Evolutionary conservation across 768 basidiomycete genomes (phyloP).

Genomic region (Leccinum subgranulosum): DNA sequence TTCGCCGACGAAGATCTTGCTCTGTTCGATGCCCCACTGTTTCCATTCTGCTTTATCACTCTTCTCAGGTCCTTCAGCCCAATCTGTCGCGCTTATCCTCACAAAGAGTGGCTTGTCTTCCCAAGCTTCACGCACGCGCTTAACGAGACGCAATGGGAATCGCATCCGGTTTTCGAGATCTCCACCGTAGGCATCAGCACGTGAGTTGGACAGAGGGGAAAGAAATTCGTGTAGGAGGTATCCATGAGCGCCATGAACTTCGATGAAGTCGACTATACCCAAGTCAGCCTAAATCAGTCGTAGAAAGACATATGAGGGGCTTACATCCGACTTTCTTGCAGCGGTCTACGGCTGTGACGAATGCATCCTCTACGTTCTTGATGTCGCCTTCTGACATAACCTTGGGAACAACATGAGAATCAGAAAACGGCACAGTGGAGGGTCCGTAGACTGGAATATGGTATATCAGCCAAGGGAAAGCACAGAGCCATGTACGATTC

Average conservation of each 20-base stretch:
- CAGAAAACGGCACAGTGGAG: conserved; percentile 52
- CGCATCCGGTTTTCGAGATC: conserved; percentile 70
- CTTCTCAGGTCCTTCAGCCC: conserved; percentile 56
- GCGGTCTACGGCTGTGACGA: conserved; percentile 49
- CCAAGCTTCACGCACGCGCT: conserved; percentile 55
- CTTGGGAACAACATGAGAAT: conserved; percentile 53
- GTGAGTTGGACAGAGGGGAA: conserved; percentile 71
- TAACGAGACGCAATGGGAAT: conserved; percentile 56
- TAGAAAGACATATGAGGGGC: conserved; percentile 13
- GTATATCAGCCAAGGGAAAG: neutral
- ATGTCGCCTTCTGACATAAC: conserved; percentile 56
- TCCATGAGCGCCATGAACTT: conserved; percentile 71
- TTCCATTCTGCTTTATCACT: conserved; percentile 53
- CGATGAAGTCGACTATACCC: conserved; percentile 61
- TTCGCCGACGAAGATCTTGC: conserved; percentile 51
- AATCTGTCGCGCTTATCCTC: conserved; percentile 65
- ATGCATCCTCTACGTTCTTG: conserved; percentile 57
- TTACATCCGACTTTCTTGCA: conserved; percentile 61
- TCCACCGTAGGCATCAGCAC: conserved; percentile 73
- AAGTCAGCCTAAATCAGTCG: conserved; percentile 8
- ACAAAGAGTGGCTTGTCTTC: conserved; percentile 67
- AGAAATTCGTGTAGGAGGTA: conserved; percentile 61
- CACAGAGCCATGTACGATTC: conserved; percentile 2
- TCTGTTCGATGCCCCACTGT: conserved; percentile 80
- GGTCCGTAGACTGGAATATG: conserved; percentile 55